Evolutionary conservation across 1,284 basidiomycete genomes (phyloP).

Genomic region (Boletus sp.): DNA sequence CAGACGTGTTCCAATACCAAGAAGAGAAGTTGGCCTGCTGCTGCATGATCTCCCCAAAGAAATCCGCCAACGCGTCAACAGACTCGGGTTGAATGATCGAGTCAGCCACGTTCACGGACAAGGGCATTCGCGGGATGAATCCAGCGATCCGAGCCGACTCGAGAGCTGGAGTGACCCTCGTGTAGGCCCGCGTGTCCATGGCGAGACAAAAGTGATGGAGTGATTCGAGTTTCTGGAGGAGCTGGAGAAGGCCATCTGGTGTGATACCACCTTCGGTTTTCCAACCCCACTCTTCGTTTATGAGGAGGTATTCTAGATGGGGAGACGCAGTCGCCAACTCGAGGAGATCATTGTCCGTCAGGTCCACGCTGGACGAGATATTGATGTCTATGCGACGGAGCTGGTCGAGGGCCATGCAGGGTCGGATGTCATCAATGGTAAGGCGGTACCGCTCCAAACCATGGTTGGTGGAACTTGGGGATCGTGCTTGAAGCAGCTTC

Average conservation of each 20-base stretch:
- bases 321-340: background rate
- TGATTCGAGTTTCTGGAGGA: background rate
- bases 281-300: conserved; percentile 8
- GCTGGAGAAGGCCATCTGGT: conserved; percentile 1
- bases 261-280: conserved; percentile 1
- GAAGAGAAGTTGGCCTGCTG: background rate
- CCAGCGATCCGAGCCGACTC: background rate
- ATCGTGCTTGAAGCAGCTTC: conserved; percentile 1
- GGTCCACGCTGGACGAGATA: background rate
- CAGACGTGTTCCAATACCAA: conserved; percentile 4
- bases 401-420: conserved; percentile 1
- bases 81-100: conserved; percentile 1
- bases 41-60: conserved; percentile 2
- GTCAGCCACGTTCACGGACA: conserved; percentile 6
- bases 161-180: background rate
- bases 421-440: background rate
- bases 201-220: conserved; percentile 1
- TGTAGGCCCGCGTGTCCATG: background rate
- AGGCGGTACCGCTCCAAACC: conserved; percentile 2
- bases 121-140: background rate
- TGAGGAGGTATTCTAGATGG: background rate
- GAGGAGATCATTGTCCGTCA: background rate
- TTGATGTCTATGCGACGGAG: conserved; percentile 3
- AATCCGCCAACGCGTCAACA: conserved; percentile 2
- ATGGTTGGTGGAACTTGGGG: background rate